Evolutionary conservation across 225 moss, liverwort and hornwort species (phyloP).

Genomic region (Straminergon stramineum): DNA sequence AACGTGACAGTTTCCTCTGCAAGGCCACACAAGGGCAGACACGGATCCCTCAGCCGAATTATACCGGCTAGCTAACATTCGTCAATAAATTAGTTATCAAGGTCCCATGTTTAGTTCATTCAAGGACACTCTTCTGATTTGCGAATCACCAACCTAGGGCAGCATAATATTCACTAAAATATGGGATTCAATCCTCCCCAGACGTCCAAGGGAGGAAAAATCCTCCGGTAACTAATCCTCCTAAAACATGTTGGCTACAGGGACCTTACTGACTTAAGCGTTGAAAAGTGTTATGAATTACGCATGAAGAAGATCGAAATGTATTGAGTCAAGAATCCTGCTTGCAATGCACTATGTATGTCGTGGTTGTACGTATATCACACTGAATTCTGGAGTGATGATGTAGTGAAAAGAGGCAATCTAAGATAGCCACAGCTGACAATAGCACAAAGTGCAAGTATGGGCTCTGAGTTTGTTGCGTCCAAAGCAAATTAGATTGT

Average conservation of each 20-base stretch:
- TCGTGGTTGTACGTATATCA: background rate
- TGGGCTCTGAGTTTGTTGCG: background rate
- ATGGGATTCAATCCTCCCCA: background rate
- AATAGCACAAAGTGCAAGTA: background rate
- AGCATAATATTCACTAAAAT: background rate
- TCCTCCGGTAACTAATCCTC: background rate
- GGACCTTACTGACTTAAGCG: background rate
- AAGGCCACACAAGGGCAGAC: background rate
- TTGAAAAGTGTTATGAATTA: background rate
- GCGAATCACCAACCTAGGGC: background rate
- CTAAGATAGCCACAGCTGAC: background rate
- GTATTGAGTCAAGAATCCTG: background rate
- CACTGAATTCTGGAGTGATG: background rate
- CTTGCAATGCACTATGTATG: too few relatives aligned
- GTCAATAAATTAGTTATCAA: background rate
- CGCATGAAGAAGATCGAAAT: background rate
- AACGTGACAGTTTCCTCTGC: conserved; percentile 34
- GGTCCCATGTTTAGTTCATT: background rate
- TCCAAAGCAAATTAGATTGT: background rate
- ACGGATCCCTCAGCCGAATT: background rate
- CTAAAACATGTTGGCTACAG: background rate
- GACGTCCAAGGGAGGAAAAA: background rate
- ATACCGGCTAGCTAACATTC: background rate
- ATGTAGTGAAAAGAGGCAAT: background rate
- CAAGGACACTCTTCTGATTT: background rate